These are phyloP conservation scores for Suillus subluteus DNA, from an alignment of 768 basidiomycete genomes.

Conservation along the genomic window DNA sequence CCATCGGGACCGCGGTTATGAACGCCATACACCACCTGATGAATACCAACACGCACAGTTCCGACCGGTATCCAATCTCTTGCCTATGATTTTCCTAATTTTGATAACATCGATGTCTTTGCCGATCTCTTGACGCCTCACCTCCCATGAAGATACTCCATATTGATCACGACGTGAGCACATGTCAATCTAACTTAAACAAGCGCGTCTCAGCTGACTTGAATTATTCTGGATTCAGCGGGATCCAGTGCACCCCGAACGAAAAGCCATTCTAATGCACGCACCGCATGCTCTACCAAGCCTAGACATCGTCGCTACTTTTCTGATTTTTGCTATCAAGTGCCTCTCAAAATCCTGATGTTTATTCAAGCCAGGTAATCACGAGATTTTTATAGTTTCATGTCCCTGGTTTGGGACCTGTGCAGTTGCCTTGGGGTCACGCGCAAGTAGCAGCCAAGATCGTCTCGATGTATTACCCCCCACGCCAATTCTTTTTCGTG, in stretches of 20 bases:
- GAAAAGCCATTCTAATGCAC: background rate
- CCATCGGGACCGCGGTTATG: background rate
- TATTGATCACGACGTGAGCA: background rate
- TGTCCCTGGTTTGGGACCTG: conserved; percentile 2
- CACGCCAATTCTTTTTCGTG: background rate
- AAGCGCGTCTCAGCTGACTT: conserved; percentile 5
- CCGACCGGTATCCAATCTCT: conserved; percentile 6
- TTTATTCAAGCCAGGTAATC: background rate
- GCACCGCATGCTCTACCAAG: background rate
- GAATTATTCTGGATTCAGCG: background rate
- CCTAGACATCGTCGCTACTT: conserved; percentile 6
- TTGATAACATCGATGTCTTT: background rate
- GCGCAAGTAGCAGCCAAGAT: background rate
- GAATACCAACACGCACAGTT: background rate
- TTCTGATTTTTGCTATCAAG: background rate
- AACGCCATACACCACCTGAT: background rate
- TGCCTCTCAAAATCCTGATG: background rate
- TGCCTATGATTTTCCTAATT: background rate
- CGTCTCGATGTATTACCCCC: background rate
- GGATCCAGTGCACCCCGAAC: background rate
- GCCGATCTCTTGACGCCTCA: conserved; percentile 6
- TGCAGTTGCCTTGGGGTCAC: background rate
- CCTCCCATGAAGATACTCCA: background rate
- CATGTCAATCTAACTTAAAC: conserved; percentile 9
- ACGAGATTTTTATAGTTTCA: conserved; percentile 6